A percentile compares a stretch with the other conserved stretches of the same genome.
Conservation (phyloP, 176 grass and related monocot genomes). For the Lolium rigidum region DNA sequence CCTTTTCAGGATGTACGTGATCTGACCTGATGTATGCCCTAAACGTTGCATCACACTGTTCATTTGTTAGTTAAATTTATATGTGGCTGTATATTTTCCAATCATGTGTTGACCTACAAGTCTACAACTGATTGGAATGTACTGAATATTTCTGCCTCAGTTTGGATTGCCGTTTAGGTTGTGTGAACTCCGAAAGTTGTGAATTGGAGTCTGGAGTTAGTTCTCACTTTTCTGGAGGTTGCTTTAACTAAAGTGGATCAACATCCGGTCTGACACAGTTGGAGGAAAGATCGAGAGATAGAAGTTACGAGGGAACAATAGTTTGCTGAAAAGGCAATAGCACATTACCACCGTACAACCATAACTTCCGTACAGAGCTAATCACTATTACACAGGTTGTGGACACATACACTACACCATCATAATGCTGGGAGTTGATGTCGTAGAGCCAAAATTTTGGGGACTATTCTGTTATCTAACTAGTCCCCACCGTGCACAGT, state of each 20-base stretch:
- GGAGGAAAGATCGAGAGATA: neutral
- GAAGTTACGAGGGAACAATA: constrained; percentile 10
- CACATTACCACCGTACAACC: constrained; percentile 45
- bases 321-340: constrained; percentile 39
- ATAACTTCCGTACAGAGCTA: constrained; percentile 47
- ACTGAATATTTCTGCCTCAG: neutral
- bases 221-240: constrained; percentile 33
- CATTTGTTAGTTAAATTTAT: constrained; percentile 42
- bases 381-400: constrained; percentile 29
- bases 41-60: neutral
- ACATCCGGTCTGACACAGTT: neutral
- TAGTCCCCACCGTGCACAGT: constrained; percentile 42
- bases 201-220: constrained; percentile 21
- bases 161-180: constrained; percentile 2
- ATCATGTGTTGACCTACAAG: neutral
- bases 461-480: constrained; percentile 44
- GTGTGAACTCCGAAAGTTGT: constrained; percentile 6
- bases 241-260: constrained; percentile 39
- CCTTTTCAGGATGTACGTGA: neutral
- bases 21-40: neutral
- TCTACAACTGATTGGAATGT: neutral
- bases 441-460: constrained; percentile 64
- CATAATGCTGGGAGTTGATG: constrained; percentile 35
- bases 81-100: neutral
- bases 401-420: constrained; percentile 23